These are phyloP conservation scores for Boletus speciosus DNA, from an alignment of 768 basidiomycete species.

Conservation along the genomic window DNA sequence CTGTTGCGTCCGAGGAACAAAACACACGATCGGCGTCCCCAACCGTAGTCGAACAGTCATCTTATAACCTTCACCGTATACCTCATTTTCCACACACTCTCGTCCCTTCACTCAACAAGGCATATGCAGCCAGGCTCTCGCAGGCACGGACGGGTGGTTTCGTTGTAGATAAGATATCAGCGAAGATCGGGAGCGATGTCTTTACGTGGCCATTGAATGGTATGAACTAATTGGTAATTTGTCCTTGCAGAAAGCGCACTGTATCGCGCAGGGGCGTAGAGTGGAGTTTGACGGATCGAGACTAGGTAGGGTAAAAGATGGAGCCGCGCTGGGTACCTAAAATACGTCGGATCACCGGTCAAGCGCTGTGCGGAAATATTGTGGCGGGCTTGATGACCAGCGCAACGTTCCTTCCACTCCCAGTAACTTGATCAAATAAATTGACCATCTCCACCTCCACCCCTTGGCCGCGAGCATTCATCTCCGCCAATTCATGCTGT, in stretches of 20 bases:
- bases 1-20: constrained; percentile 4
- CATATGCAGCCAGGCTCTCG: constrained; percentile 42
- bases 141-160: constrained; percentile 46
- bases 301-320: constrained; percentile 3
- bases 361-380: constrained; percentile 1
- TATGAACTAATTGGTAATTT: constrained; percentile 9
- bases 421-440: constrained; percentile 68
- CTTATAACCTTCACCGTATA: constrained; percentile 43
- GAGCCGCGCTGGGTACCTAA: constrained; percentile 5
- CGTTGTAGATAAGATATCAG: constrained; percentile 49
- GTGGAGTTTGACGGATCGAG: not conserved
- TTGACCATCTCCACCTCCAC: constrained; percentile 51
- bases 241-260: constrained; percentile 4
- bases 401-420: constrained; percentile 71
- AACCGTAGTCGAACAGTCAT: constrained; percentile 6
- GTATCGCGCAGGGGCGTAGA: constrained; percentile 6
- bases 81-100: constrained; percentile 47
- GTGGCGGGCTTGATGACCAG: constrained; percentile 46
- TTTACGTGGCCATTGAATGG: constrained; percentile 41
- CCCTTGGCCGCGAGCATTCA: constrained; percentile 14
- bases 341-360: not conserved
- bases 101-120: constrained; percentile 47
- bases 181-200: constrained; percentile 71
- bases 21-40: constrained; percentile 1
- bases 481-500: constrained; percentile 34